Conservation (phyloP, 208 protist species). For the Trypanosomatidae sp. region DNA sequence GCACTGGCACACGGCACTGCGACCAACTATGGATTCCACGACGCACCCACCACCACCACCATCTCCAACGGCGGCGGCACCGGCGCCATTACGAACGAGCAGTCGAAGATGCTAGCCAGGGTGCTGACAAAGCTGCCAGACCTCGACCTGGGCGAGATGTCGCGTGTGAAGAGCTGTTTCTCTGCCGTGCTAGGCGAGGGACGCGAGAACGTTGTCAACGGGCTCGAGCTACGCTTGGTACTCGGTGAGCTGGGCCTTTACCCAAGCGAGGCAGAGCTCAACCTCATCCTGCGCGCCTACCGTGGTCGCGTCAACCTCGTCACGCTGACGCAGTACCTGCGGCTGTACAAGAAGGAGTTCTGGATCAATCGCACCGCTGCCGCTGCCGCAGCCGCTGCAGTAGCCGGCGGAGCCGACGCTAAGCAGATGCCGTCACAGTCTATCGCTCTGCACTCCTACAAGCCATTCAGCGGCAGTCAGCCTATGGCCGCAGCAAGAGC, state of each 20-base stretch:
- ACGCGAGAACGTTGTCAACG: conserved; percentile 62
- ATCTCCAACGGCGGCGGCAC: too few species aligned
- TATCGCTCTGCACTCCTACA: conserved; percentile 3
- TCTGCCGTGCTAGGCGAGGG: conserved; percentile 40
- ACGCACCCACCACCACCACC: neutral
- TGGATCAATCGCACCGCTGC: conserved; percentile 17
- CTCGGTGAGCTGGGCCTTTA: conserved; percentile 76
- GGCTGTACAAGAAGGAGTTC: conserved; percentile 81
- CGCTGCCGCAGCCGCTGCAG: conserved; percentile 8
- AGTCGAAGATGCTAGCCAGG: conserved; percentile 24
- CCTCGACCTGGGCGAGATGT: conserved; percentile 69
- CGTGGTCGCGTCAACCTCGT: conserved; percentile 66
- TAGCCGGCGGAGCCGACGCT: neutral
- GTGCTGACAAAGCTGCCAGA: conserved; percentile 48
- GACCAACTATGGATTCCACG: neutral
- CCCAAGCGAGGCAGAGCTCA: conserved; percentile 67
- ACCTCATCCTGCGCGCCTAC: conserved; percentile 50
- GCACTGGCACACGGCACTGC: neutral
- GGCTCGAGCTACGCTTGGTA: conserved; percentile 70
- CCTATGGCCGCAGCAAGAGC: neutral
- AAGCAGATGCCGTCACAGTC: neutral
- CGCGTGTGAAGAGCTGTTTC: conserved; percentile 55
- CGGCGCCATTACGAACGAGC: conserved; percentile 3
- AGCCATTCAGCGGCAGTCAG: conserved; percentile 13
- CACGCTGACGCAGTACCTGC: conserved; percentile 67